Conservation (phyloP, 2,329 filamentous ascomycete species). For the Colletotrichum musicola region DNA sequence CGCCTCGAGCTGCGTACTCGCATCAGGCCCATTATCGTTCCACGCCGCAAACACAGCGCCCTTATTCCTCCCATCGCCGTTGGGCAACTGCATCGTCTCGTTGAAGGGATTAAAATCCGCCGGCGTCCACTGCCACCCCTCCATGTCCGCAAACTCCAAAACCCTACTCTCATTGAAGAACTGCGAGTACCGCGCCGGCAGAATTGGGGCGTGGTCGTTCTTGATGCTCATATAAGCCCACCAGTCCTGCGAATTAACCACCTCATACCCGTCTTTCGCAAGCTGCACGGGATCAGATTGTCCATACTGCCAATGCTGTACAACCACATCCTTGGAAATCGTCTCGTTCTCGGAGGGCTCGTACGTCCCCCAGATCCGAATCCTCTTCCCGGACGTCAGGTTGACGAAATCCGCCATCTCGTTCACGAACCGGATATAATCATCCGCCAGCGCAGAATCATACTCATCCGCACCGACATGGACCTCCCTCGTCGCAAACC, state of each 20-base stretch:
- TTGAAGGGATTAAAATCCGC: conserved; percentile 58
- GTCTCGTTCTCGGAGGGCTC: conserved; percentile 55
- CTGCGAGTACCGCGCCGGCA: conserved; percentile 59
- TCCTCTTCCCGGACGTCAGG: conserved; percentile 52
- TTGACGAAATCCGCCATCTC: conserved; percentile 60
- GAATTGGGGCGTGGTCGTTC: conserved; percentile 61
- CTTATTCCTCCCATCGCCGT: conserved; percentile 45
- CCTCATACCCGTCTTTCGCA: conserved; percentile 50
- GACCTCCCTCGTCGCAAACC: conserved; percentile 66
- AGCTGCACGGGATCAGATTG: conserved; percentile 59
- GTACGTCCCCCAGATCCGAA: conserved; percentile 65
- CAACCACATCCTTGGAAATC: conserved; percentile 54
- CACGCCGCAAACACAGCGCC: conserved; percentile 59
- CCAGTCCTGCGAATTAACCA: conserved; percentile 63
- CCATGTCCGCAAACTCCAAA: conserved; percentile 56
- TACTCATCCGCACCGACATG: conserved; percentile 69
- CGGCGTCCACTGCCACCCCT: conserved; percentile 60
- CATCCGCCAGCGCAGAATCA: conserved; percentile 53
- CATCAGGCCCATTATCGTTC: conserved; percentile 63
- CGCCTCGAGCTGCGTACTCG: conserved; percentile 60
- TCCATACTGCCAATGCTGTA: conserved; percentile 57
- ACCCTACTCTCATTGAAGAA: conserved; percentile 59
- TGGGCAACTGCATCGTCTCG: conserved; percentile 51
- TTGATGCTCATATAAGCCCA: conserved; percentile 69
- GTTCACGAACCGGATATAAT: conserved; percentile 65